Percentiles rank a stretch among this genome's conserved stretches.
Evolutionary conservation across 2,329 filamentous ascomycete species (phyloP).

Genomic region (Colletotrichum sublineola): DNA sequence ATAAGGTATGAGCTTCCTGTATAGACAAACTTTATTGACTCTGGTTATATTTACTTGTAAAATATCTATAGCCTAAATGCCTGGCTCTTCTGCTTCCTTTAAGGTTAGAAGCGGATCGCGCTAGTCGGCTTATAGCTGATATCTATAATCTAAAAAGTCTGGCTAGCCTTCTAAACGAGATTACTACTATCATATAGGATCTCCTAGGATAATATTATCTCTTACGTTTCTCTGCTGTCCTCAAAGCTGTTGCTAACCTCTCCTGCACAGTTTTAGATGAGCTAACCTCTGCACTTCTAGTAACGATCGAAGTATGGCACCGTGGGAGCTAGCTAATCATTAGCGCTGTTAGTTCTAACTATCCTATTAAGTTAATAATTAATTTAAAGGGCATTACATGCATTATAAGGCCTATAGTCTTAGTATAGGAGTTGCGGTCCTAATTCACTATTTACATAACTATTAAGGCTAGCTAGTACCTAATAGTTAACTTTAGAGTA

Average conservation of each 20-base stretch:
- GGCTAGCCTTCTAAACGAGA: conserved; percentile 5
- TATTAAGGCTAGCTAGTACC: background rate
- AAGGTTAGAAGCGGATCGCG: background rate
- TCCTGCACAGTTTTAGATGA: background rate
- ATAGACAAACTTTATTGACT: background rate
- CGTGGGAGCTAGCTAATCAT: background rate
- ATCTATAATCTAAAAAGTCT: background rate
- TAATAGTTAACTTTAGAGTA: conserved; percentile 1
- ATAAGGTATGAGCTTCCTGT: background rate
- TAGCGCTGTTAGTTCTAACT: background rate
- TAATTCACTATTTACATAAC: conserved; percentile 5
- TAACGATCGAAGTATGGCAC: conserved; percentile 1
- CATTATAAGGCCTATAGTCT: background rate
- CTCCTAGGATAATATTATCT: background rate
- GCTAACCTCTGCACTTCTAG: background rate
- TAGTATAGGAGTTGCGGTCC: background rate
- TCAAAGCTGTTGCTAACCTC: background rate
- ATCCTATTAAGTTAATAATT: conserved; percentile 5
- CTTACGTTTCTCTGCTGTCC: conserved; percentile 9
- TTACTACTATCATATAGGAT: background rate
- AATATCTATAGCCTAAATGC: conserved; percentile 3
- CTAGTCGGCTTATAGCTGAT: conserved; percentile 11
- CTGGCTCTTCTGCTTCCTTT: conserved; percentile 5
- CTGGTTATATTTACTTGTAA: conserved; percentile 5
- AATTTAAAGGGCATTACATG: conserved; percentile 1